Evolutionary conservation across 192 early-diverging fungal species (phyloP), one percentile per base, ranked within the genome.

Genomic region (Tieghemiomyces parasiticus): DNA sequence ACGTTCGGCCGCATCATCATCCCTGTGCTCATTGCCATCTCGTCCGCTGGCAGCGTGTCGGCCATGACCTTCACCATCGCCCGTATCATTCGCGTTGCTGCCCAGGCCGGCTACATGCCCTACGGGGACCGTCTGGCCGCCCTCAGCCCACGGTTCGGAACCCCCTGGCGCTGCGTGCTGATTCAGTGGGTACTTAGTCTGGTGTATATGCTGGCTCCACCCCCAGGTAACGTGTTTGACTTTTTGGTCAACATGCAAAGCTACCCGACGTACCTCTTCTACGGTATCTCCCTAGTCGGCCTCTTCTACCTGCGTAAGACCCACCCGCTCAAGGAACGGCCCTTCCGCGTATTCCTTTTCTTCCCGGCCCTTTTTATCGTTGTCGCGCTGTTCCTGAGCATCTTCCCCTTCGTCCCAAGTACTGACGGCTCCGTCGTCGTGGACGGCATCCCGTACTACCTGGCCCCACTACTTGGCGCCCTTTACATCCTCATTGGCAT

Each of bases 241-340:
- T 76, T 84, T 32, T 60, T 84, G 12, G 68, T 82, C 42, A 71
- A 81, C 62, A 65, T 82, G 53, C 66, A 69, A n/a, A 68, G 73
- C 42, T 84, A 81, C 67, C 78, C 79, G 16, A 78, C 74, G 16
- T 80, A 74, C 71, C 69, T 78, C 62, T 79, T 84, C 63, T 81
- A 82, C 60, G 77, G 73, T 1, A 59, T 74, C 32, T 66, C 81
- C 2, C 68, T 80, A 0, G 67, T 74, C 14, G 82, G 82, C 0
- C 65, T 78, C 2, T 66, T 82, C 16, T 65, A 76, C 19, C 65
- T 81, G 22, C 63, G 78, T 28, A 65, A 47, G 47, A 70, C 59
- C 2, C 63, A 68, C 35, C 79, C 73, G 24, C 46, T 35, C 25
- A 66, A 69, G 46, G 61, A 65, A 30, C 77, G 81, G 4, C 67